Evolutionary conservation across 164 flowering plant species (phyloP).

Genomic region (Vitis riparia): DNA sequence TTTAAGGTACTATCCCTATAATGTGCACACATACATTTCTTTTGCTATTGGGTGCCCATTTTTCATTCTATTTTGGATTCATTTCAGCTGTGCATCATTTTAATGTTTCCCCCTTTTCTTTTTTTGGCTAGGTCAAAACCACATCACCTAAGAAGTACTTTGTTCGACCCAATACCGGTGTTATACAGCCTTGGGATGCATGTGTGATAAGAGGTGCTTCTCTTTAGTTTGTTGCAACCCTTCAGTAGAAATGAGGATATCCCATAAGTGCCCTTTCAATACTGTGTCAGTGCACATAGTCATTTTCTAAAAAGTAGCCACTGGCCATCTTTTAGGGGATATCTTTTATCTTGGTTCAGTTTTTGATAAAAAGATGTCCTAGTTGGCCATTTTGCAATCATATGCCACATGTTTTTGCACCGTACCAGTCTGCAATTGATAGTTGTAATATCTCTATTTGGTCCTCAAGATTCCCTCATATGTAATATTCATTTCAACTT

Average conservation of each 20-base stretch:
- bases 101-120: background rate
- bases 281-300: background rate
- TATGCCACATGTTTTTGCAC: background rate
- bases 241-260: background rate
- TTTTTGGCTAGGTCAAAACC: conserved; percentile 70
- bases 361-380: background rate
- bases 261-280: background rate
- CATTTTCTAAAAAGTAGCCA: background rate
- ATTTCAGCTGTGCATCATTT: background rate
- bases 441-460: background rate
- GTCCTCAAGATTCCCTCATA: conserved; percentile 1
- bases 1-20: conserved; percentile 64
- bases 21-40: background rate
- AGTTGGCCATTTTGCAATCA: background rate
- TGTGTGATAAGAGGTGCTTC: conserved; percentile 72
- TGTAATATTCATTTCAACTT: conserved; percentile 10
- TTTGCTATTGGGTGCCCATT: background rate
- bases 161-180: conserved; percentile 87
- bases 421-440: background rate
- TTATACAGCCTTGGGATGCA: conserved; percentile 86
- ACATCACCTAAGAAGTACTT: conserved; percentile 93
- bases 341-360: background rate
- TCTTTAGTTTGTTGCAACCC: conserved; percentile 14
- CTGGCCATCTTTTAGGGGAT: background rate
- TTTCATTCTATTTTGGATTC: too few species aligned